Evolutionary conservation across 1,284 basidiomycete genomes (phyloP).

Genomic region (Leccinum laetum): DNA sequence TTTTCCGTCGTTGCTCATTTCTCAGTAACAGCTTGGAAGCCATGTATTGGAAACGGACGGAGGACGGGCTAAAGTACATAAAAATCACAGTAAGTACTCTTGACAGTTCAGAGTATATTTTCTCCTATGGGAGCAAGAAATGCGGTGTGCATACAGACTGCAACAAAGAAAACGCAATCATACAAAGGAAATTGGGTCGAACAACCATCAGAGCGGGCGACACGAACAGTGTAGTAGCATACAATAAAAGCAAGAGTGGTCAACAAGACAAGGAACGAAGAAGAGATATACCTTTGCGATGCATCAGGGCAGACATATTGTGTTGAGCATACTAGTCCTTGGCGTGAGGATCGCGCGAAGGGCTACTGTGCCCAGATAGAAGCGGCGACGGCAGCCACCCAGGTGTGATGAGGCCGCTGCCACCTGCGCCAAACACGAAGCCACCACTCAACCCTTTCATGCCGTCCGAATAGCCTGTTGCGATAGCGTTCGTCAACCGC

Average conservation of each 20-base stretch:
- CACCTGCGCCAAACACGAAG: constrained; percentile 78
- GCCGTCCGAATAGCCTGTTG: constrained; percentile 68
- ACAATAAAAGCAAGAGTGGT: constrained; percentile 1
- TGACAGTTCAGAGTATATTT: constrained; percentile 6
- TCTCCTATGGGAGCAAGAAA: constrained; percentile 10
- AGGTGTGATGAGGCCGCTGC: constrained; percentile 53
- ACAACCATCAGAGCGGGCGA: constrained; percentile 8
- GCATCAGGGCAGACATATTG: constrained; percentile 26
- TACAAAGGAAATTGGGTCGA: constrained; percentile 8
- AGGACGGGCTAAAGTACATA: not conserved
- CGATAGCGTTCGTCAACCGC: constrained; percentile 14
- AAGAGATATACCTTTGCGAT: constrained; percentile 22
- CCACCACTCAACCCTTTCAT: constrained; percentile 80
- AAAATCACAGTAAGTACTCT: constrained; percentile 1
- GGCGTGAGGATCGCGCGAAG: constrained; percentile 21
- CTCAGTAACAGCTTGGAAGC: not conserved
- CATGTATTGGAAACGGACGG: not conserved
- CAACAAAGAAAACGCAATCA: constrained; percentile 15
- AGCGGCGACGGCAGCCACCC: constrained; percentile 33
- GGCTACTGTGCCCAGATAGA: constrained; percentile 33
- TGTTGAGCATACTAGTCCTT: constrained; percentile 30
- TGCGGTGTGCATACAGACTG: constrained; percentile 16
- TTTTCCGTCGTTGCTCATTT: not conserved
- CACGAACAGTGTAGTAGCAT: constrained; percentile 4
- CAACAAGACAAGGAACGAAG: constrained; percentile 3